Evolutionary conservation across 805 yeast species (phyloP).

Genomic region (Hyphopichia homilentoma): DNA sequence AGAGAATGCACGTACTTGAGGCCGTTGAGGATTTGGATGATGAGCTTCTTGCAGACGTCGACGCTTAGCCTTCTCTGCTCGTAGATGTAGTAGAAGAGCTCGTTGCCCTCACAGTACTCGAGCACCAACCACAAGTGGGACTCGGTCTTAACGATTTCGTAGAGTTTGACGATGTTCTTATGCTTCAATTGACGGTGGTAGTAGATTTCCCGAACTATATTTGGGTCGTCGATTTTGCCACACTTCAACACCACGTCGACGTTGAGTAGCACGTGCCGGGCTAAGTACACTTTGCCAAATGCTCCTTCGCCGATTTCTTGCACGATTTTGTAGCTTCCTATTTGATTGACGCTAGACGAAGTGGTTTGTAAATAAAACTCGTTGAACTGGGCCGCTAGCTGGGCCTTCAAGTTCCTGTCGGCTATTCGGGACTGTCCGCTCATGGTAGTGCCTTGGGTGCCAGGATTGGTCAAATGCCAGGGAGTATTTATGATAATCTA

Average conservation of each 20-base stretch:
- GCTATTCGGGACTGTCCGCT: slow-evolving; percentile 13
- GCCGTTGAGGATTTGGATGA: slow-evolving; percentile 64
- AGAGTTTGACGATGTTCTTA: slow-evolving; percentile 77
- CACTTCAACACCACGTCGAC: slow-evolving; percentile 79
- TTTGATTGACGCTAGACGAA: slow-evolving; percentile 50
- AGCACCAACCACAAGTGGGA: slow-evolving; percentile 78
- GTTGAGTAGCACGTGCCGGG: slow-evolving; percentile 70
- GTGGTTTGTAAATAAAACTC: slow-evolving; percentile 45
- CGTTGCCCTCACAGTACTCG: slow-evolving; percentile 85
- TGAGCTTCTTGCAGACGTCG: slow-evolving; percentile 49
- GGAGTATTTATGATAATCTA: too few relatives aligned
- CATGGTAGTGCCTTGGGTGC: slow-evolving; percentile 8
- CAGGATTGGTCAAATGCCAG: too few relatives aligned
- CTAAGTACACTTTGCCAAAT: slow-evolving; percentile 88
- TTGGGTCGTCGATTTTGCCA: slow-evolving; percentile 73
- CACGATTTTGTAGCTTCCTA: slow-evolving; percentile 77
- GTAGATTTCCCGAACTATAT: slow-evolving; percentile 84
- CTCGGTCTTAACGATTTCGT: slow-evolving; percentile 83
- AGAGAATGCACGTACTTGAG: slow-evolving; percentile 71
- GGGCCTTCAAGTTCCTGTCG: slow-evolving; percentile 43
- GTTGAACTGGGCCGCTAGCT: slow-evolving; percentile 63
- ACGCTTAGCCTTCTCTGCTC: slow-evolving; percentile 47
- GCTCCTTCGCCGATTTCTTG: slow-evolving; percentile 87
- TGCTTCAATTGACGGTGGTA: slow-evolving; percentile 83
- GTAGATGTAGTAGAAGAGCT: slow-evolving; percentile 64